Base-by-base conservation (phyloP, 495 filamentous ascomycete genomes). In the Aspergillus incahuasiensis region DNA sequence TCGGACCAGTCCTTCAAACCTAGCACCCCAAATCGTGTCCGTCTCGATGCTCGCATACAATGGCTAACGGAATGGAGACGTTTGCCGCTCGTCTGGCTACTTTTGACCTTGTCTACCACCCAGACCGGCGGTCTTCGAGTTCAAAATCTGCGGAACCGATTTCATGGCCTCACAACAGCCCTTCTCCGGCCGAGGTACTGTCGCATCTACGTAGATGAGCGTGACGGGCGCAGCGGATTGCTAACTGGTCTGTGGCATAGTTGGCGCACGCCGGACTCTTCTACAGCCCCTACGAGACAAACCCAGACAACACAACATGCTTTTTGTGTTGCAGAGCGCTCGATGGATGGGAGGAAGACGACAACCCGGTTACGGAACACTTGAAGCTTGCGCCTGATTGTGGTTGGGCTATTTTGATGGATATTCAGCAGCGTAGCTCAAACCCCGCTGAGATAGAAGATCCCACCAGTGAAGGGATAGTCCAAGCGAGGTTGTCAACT, bases 181-280 rank as follows among this genome's bases (percentile, higher is more conserved):
- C 87, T 11, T 76, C 83, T 0, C 79, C 87, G 16, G 79, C 80
- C 53, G 78, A 87, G 63, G 88, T 92, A 50, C 46, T 0, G 1
- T 25, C 34, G 21, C n/a, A 8, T 5, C 47, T 6, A 18, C 25
- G 16, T 20, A 24, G 1, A 40, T 34, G 13, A 28, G 9, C 24
- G 20, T 12, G 12, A 15, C 1, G 9, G 11, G 18, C 9, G 19
- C 16, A 35, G 15, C 4, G 28, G 16, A 19, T 21, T 55, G 25
- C 46, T 56, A 19, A 56, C 30, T 28, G 11, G 24, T 11, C 13
- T 22, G 15, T 44, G 1, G 6, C 3, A n/a, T 34, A 95, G 88
- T 84, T 97, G 63, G 94, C 92, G 7, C 80, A 82, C 61, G 94
- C 92, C 55, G 94, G 94, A 8, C 95, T 98, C 71, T 91, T 83